Evolutionary conservation across 495 filamentous ascomycete species (phyloP).

Genomic region (Tuber melanosporum): DNA sequence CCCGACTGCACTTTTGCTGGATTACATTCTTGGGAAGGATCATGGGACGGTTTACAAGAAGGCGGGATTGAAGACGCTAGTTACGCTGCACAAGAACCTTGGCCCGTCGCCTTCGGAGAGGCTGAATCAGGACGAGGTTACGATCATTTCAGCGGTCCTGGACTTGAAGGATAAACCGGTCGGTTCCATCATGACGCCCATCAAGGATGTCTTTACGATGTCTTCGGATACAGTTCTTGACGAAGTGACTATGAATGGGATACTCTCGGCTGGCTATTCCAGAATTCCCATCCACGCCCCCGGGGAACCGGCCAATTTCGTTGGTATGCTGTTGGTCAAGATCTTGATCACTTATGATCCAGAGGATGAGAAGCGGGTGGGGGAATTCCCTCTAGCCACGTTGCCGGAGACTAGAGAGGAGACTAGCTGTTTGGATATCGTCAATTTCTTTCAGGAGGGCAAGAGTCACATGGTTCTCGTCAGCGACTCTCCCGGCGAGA

Average conservation of each 20-base stretch:
- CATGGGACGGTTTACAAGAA: conserved; percentile 96
- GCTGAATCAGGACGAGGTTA: conserved; percentile 94
- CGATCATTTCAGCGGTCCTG: conserved; percentile 92
- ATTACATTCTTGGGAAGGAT: conserved; percentile 79
- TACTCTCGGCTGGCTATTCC: conserved; percentile 88
- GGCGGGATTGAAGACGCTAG: conserved; percentile 80
- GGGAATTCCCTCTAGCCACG: conserved; percentile 86
- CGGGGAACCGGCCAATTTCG: conserved; percentile 75
- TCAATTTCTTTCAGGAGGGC: conserved; percentile 99
- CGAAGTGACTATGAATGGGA: conserved; percentile 84
- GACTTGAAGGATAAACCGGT: conserved; percentile 95
- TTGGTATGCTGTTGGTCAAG: conserved; percentile 96
- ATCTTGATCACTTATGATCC: conserved; percentile 98
- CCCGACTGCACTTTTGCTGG: conserved; percentile 84
- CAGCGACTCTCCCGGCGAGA: conserved; percentile 79
- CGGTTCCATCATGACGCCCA: conserved; percentile 93
- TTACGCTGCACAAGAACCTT: conserved; percentile 85
- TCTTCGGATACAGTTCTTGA: conserved; percentile 84
- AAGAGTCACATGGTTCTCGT: conserved; percentile 99
- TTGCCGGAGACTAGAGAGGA: conserved; percentile 90
- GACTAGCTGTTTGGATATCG: conserved; percentile 92
- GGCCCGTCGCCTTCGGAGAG: conserved; percentile 76
- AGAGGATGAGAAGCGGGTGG: conserved; percentile 75
- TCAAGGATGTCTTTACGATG: conserved; percentile 94
- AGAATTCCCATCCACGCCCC: conserved; percentile 88